Conservation (phyloP, 495 filamentous ascomycete genomes). For the Usnea hakonensis region DNA sequence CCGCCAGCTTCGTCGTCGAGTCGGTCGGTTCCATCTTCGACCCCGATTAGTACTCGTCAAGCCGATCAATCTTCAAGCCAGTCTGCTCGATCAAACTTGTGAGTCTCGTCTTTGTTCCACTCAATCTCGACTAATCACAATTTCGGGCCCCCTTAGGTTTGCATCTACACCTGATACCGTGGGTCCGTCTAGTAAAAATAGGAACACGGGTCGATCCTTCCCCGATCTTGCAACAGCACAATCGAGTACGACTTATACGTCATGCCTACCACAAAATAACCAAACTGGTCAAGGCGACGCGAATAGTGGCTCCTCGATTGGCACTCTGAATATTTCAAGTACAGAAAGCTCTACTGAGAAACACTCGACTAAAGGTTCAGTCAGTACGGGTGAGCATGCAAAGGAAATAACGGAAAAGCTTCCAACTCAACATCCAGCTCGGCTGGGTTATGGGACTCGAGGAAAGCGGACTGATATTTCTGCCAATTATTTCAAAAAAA, state of each 20-base stretch:
- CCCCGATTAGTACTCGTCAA: not conserved
- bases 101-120: not conserved
- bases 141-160: not conserved
- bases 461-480: not conserved
- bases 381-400: not conserved
- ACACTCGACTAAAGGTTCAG: not conserved
- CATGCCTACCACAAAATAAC: too few species aligned
- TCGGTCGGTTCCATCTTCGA: not conserved
- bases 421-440: too few species aligned
- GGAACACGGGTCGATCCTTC: too few species aligned
- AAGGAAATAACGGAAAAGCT: too few species aligned
- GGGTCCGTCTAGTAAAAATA: too few species aligned
- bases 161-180: not conserved
- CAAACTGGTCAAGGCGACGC: too few species aligned
- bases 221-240: too few species aligned
- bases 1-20: not conserved
- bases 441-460: not conserved
- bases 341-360: not conserved
- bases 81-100: not conserved
- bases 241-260: too few species aligned
- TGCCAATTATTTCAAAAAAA: not conserved
- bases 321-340: too few species aligned
- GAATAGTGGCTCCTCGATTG: too few species aligned
- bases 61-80: not conserved
- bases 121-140: not conserved